These are phyloP conservation scores for Pontederia paniculata DNA, from an alignment of 176 grass and related monocot species.

Conservation along the genomic window DNA sequence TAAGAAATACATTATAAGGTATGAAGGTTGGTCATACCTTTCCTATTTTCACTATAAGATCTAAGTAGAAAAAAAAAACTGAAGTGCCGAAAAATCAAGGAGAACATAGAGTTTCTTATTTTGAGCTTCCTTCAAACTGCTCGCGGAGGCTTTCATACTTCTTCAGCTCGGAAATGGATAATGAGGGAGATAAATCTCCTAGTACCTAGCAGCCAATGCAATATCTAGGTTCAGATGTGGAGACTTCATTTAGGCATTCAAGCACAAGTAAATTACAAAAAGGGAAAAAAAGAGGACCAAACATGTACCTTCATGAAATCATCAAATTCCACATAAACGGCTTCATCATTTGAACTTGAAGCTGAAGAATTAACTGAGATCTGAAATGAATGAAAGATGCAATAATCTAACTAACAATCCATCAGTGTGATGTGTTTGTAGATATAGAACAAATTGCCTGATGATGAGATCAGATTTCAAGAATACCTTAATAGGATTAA, in stretches of 20 bases:
- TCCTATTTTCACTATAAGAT: too few species aligned
- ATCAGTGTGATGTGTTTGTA: background rate
- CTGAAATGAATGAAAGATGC: conserved; percentile 8
- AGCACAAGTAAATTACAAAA: background rate
- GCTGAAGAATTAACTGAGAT: conserved; percentile 18
- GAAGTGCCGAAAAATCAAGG: too few species aligned
- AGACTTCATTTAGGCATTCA: too few species aligned
- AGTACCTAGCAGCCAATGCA: background rate
- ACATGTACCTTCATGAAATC: conserved; percentile 64
- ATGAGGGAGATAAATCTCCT: conserved; percentile 10
- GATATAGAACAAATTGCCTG: background rate
- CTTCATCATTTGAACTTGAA: conserved; percentile 33
- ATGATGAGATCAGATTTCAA: background rate
- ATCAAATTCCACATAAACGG: conserved; percentile 51
- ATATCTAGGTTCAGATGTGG: too few species aligned
- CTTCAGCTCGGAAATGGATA: conserved; percentile 13
- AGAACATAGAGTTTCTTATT: too few species aligned
- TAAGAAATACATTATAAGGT: too few species aligned
- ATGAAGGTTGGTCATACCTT: too few species aligned
- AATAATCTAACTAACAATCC: background rate
- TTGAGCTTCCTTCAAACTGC: conserved; percentile 13
- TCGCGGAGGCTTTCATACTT: conserved; percentile 11
- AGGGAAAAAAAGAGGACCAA: background rate
- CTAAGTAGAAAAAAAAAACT: too few species aligned
- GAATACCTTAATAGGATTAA: too few species aligned